Evolutionary conservation across 2,329 filamentous ascomycete species (phyloP).

Genomic region (Fusarium proliferatum): DNA sequence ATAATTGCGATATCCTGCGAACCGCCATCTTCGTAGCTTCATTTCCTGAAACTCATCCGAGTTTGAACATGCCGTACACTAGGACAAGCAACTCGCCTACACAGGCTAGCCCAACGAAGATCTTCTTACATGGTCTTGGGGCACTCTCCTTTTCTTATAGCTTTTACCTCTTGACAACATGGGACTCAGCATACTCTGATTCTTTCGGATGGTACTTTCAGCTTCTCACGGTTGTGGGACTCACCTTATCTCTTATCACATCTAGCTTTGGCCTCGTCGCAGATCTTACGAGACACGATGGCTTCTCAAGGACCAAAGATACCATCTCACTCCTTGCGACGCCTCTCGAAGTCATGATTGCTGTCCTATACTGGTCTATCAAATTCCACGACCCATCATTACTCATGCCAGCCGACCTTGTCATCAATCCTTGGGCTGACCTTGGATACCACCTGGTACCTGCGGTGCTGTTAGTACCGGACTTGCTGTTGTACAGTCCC

Average conservation of each 20-base stretch:
- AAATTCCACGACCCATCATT: constrained; percentile 7
- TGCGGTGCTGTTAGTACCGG: not conserved
- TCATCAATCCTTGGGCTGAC: constrained; percentile 4
- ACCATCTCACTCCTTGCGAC: not conserved
- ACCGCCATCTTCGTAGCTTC: too few species aligned
- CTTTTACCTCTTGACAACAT: constrained; percentile 8
- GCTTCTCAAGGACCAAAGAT: not conserved
- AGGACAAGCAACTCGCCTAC: not conserved
- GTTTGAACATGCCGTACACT: not conserved
- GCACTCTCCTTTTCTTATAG: not conserved
- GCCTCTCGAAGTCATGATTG: constrained; percentile 12
- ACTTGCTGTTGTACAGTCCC: not conserved
- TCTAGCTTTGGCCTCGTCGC: not conserved
- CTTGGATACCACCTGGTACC: constrained; percentile 10
- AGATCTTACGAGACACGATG: not conserved
- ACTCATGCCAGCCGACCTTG: constrained; percentile 12
- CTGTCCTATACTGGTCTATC: constrained; percentile 8
- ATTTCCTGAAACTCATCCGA: not conserved
- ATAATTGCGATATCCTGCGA: not conserved
- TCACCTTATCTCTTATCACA: not conserved
- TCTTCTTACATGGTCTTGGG: not conserved
- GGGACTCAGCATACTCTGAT: constrained; percentile 5
- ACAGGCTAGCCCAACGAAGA: too few species aligned
- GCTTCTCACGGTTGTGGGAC: constrained; percentile 1
- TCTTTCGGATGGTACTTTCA: constrained; percentile 21